Base-by-base conservation (phyloP, 129 eudicot genomes). In the Mikania micrantha region DNA sequence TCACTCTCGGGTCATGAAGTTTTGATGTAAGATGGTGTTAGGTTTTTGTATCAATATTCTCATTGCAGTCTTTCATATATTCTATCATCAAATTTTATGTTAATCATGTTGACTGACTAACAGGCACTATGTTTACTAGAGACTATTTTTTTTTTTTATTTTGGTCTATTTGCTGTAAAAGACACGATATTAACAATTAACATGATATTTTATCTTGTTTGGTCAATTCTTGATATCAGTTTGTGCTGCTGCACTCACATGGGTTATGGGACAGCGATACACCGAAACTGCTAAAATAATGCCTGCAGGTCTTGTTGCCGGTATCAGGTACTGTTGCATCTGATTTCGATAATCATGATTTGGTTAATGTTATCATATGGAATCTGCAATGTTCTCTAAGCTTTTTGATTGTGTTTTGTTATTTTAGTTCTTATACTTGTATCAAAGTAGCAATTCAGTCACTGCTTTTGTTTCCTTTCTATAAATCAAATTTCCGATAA, bases 281-380 rank as follows among this genome's bases (percentile, higher is more conserved):
- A 27, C 78, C 36, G 76, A 85, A 66, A 91, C 95, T 72, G 78
- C 82, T 45, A 91, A 91, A 81, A 79, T 91, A 58, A 91, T 91
- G 97, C 95, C 97, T 19, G 90, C 97, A 69, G 97, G 97, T 52
- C 53, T 91, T 44, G 82, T 91, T 85, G 87, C 92, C 61, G 93
- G 84, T 47, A 85, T 91, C 80, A 91, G 97, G 97, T 91, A 82
- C 38, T 10, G 21, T 34, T 45, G 22, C 16, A 24, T 22, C 22
- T 22, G 34, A 5, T 28, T 52, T 52, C 1, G n/a, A 10, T 24
- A 9, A 16, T 53, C 40, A 9, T 62, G 34, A 7, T 68, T 68
- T 21, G 21, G 25, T 53, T 39, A 16, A 54, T 58, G 12, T 60
- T 32, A 67, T 36, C 16, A 4, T 22, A 53, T 36, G 27, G 45